Evolutionary conservation across 257 asterid species (phyloP).

Genomic region (Cordia subcordata): DNA sequence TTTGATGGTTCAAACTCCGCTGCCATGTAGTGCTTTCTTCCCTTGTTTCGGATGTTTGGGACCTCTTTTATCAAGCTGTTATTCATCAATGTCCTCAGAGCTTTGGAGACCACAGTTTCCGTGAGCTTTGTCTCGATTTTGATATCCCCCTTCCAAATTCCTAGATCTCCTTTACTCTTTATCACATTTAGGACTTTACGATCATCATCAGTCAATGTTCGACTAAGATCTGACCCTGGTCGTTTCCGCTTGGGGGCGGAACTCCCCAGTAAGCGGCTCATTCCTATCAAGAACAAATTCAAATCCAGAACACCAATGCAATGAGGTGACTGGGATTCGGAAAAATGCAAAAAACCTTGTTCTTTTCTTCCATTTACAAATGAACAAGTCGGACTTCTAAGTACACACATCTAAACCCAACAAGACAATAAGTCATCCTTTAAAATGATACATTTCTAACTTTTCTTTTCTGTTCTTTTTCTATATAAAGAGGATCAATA

Average conservation of each 20-base stretch:
- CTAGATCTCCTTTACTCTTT: slow-evolving; percentile 30
- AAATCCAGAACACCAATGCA: too few species aligned
- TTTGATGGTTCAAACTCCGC: slow-evolving; percentile 54
- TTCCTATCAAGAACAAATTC: slow-evolving; percentile 6
- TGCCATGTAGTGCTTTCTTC: slow-evolving; percentile 50
- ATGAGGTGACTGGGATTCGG: too few species aligned
- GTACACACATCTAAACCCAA: too few species aligned
- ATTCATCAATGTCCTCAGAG: slow-evolving; percentile 26
- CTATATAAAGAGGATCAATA: too few species aligned
- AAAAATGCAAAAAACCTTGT: too few species aligned
- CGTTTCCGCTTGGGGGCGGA: slow-evolving; percentile 42
- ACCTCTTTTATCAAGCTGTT: slow-evolving; percentile 47
- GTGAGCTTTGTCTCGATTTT: slow-evolving; percentile 30
- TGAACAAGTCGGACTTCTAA: too few species aligned
- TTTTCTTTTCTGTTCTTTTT: too few species aligned
- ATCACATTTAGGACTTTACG: slow-evolving; percentile 37
- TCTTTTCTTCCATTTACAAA: too few species aligned
- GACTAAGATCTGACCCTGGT: slow-evolving; percentile 24
- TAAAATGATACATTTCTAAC: too few species aligned
- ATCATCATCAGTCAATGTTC: slow-evolving; percentile 33
- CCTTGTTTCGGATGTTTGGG: slow-evolving; percentile 34
- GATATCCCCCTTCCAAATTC: slow-evolving; percentile 40
- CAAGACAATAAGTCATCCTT: too few species aligned
- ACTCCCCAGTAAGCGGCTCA: slow-evolving; percentile 15
- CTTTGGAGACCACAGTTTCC: slow-evolving; percentile 25